Base-by-base conservation (phyloP, 1,284 basidiomycete genomes). In the Marasmius tenuissimus region DNA sequence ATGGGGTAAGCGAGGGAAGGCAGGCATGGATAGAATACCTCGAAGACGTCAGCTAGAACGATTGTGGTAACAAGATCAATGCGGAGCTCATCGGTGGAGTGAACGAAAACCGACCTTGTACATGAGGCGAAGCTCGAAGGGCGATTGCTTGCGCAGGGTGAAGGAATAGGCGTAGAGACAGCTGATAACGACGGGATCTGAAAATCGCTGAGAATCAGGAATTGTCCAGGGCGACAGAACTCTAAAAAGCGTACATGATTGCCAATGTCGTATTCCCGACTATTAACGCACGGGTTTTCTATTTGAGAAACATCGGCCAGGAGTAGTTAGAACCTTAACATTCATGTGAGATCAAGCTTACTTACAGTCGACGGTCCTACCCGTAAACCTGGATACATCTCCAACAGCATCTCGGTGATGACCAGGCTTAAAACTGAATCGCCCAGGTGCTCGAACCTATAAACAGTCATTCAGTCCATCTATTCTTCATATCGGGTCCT, bases 331-430 rank as follows among this genome's bases (percentile, higher is more conserved):
- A 47, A 47, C 20, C 22, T 16, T 22, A 12, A 45, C 11, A 22
- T 14, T 35, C 11, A 10, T 7, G 42, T 20, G 8, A 45, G 5
- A 38, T 50, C 35, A 27, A 27, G 49, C 35, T 34, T n/a, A 71
- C 84, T 68, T 68, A 90, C 91, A 58, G 91, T 91, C 4, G 86
- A 84, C 33, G 91, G 88, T 1, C 90, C 90, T 38, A 92, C 91
- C 20, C 84, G 84, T n/a, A 92, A 73, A 61, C 82, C 78, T 0
- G 89, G 90, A 73, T 83, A 89, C 68, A 81, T 78, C 10, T 88
- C 81, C 48, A 81, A 73, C 69, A 92, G 75, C 40, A 91, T 77
- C 50, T 72, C 75, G 0, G 91, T 91, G 33, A 92, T 85, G 35
- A 85, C 76, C 20, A 92, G 72, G 16, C 84, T 84, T 0, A 92